These are phyloP conservation scores for Saturnispora quitensis DNA, from an alignment of 805 yeast species.

Conservation along the genomic window DNA sequence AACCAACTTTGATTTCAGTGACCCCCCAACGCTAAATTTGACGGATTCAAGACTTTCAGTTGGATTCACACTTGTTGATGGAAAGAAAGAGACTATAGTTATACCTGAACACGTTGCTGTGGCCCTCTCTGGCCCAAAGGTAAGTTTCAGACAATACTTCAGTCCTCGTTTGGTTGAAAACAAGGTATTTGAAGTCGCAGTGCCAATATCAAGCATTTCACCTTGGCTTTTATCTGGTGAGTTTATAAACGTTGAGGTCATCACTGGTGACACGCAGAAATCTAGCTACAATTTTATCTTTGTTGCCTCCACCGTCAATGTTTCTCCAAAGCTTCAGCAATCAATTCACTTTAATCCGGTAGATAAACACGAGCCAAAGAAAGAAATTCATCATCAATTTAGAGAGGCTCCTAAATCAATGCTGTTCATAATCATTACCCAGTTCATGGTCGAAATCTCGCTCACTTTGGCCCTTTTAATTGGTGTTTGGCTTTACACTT, in stretches of 20 bases:
- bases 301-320: conserved; percentile 16
- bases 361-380: conserved; percentile 37
- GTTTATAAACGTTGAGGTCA: conserved; percentile 16
- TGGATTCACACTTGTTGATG: conserved; percentile 15
- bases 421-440: conserved; percentile 39
- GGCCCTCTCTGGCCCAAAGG: conserved; percentile 12
- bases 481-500: conserved; percentile 33
- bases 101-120: conserved; percentile 23
- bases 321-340: conserved; percentile 12
- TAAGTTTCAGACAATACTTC: conserved; percentile 14
- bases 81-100: not conserved
- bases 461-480: conserved; percentile 35
- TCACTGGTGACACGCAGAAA: conserved; percentile 23
- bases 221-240: conserved; percentile 16
- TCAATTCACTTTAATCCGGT: conserved; percentile 15
- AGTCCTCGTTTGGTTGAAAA: conserved; percentile 16
- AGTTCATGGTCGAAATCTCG: conserved; percentile 38
- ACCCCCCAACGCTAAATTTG: conserved; percentile 11
- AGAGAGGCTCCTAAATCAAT: conserved; percentile 44
- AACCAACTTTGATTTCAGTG: conserved; percentile 6
- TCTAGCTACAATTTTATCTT: conserved; percentile 11
- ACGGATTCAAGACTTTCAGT: conserved; percentile 13
- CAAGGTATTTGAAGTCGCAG: conserved; percentile 8
- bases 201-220: conserved; percentile 19
- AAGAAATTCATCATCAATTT: conserved; percentile 61